Evolutionary conservation across 2,329 filamentous ascomycete species (phyloP).

Genomic region (Rhynchosporium graminicola): DNA sequence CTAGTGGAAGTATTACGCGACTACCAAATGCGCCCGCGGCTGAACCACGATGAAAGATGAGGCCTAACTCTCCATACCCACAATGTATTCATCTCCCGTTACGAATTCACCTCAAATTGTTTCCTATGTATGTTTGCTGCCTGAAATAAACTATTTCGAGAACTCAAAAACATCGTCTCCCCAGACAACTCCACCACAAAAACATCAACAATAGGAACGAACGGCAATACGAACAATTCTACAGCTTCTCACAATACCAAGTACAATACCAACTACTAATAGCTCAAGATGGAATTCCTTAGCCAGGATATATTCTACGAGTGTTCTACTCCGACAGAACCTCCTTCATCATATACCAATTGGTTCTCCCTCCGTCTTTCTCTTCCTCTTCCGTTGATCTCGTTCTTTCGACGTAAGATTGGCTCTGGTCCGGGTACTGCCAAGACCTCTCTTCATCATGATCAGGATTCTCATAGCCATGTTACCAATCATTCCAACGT

Average conservation of each 20-base stretch:
- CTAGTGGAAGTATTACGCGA: background rate
- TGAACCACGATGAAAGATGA: background rate
- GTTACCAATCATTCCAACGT: too few species aligned
- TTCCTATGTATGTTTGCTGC: constrained; percentile 3
- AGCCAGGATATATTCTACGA: background rate
- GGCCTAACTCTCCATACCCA: background rate
- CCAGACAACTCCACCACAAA: background rate
- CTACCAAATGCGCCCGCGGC: background rate
- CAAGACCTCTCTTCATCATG: background rate
- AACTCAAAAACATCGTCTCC: background rate
- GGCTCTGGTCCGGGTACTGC: background rate
- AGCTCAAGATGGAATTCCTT: background rate
- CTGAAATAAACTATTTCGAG: constrained; percentile 4
- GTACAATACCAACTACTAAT: background rate
- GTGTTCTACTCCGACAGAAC: background rate
- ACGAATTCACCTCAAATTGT: background rate
- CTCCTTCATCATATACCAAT: background rate
- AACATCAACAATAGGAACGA: constrained; percentile 14
- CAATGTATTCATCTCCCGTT: background rate
- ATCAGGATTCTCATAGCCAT: background rate
- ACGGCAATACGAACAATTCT: background rate
- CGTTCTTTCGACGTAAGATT: background rate
- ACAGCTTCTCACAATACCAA: background rate
- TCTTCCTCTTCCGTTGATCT: background rate
- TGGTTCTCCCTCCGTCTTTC: background rate